Base-by-base conservation (phyloP, 163 green algal genomes). In the Scenedesmus sp. region DNA sequence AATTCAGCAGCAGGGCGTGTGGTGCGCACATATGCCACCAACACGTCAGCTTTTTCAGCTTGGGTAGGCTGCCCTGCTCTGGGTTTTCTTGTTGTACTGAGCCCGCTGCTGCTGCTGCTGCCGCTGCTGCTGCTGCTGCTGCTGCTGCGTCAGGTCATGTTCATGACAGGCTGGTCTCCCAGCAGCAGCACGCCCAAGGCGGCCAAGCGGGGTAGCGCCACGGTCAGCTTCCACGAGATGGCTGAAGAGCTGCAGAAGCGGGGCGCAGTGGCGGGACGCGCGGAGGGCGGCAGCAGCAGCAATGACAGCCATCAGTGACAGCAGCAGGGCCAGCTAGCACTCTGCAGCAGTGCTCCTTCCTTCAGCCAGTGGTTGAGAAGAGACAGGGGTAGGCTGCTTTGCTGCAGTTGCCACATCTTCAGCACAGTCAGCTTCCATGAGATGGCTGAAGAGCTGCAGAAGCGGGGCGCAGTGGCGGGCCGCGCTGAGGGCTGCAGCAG, bases 131-230 rank as follows among this genome's bases (percentile, higher is more conserved):
- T 60, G n/a, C 83, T 88, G 82, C 56, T 90, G n/a, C n/a, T 81
- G 87, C 34, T 82, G 70, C 60, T 91, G 54, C n/a, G 13, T 16
- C 94, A 99, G 95, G 96, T 99, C 9, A 97, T 99, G 4, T 99
- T 98, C 94, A 97, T 99, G 95, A 99, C 97, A 20, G 98, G 98
- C 6, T 99, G 98, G 98, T 91, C 96, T 0, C 98, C 98, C 16
- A 89, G 97, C 64, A 87, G 93, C 1, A 93, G 59, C n/a, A 97
- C 99, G 94, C 97, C 97, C 76, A 92, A 95, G 83, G 87, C 98
- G 1, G 92, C 94, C 2, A 84, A 92, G 83, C 90, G 98, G 2
- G 98, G 98, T 23, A 98, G 95, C 0, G 98, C 96, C 6, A 98
- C 96, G 1, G 93, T 98, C 0, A 97, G 94, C 3, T 97, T 99